Base-by-base conservation (phyloP, 371 early-diverging fungal species). In the Syncephalis plumigaleata region DNA sequence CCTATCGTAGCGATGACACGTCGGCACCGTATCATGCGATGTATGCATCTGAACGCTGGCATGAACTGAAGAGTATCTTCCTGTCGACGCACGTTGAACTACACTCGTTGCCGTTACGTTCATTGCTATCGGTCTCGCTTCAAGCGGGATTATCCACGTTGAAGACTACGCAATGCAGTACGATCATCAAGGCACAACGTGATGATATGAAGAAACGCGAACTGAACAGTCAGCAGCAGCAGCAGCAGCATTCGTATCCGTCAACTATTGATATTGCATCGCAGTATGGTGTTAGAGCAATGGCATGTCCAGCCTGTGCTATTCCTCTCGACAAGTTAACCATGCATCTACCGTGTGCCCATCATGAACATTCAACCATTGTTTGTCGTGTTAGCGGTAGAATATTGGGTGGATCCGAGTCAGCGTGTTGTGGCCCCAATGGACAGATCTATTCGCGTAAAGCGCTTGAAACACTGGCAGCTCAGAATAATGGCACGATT, bases 101-200 rank as follows among this genome's bases (percentile, higher is more conserved):
- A 23, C 80, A 89, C 54, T 75, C 70, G 22, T 79, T 94, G 3
- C 77, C 95, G 2, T 60, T 76, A 0, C 83, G 83, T 54, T 84
- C 98, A 11, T 61, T 84, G 8, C 62, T 97, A 18, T 70, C 70
- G n/a, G 73, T 89, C 43, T 77, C 86, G 3, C 65, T 97, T 18
- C 91, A 94, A 50, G 86, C 91, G 11, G 98, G 98, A 1, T 65
- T 97, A 20, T 75, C 91, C 1, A 90, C 91, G 2, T 69, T 97
- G 24, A 93, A 93, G 57, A 91, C 91, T 0, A 73, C 73, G 2
- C 73, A 73, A 42, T 70, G 70, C 44, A 8, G 51, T 2, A 50
- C 62, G 13, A 31, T 31, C 31, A 31, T 31, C 31, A 11, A 31
- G 4, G 31, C 31, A 31, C 31, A 11, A 31, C 11, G n/a, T n/a